These are phyloP conservation scores for Tilletia caries DNA, from an alignment of 1,284 basidiomycete genomes.

Conservation along the genomic window DNA sequence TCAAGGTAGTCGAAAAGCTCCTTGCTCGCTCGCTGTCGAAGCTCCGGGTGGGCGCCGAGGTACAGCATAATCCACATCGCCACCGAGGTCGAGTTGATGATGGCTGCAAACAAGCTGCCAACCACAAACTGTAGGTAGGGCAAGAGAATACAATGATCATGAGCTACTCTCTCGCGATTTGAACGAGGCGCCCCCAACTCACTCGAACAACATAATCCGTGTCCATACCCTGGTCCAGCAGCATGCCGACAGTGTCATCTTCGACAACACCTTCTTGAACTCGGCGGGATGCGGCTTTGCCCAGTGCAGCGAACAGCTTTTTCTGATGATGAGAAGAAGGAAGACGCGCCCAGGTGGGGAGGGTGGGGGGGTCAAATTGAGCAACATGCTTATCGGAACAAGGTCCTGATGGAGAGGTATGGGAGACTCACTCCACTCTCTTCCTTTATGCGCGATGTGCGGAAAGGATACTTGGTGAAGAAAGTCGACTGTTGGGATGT, in stretches of 20 bases:
- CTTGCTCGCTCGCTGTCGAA: constrained; percentile 18
- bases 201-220: constrained; percentile 22
- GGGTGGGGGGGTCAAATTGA: constrained; percentile 25
- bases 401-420: too few species aligned
- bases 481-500: background rate
- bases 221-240: constrained; percentile 28
- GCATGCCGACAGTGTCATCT: constrained; percentile 30
- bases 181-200: too few species aligned
- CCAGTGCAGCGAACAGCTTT: constrained; percentile 29
- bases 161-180: too few species aligned
- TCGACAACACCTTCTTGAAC: constrained; percentile 25
- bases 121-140: constrained; percentile 22
- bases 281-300: constrained; percentile 24
- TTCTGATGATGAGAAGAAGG: constrained; percentile 21
- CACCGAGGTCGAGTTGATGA: constrained; percentile 38
- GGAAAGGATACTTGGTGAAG: constrained; percentile 9
- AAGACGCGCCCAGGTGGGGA: too few species aligned
- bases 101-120: constrained; percentile 34
- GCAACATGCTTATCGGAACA: background rate
- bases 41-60: constrained; percentile 18
- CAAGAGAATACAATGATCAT: too few species aligned
- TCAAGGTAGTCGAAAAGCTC: constrained; percentile 27
- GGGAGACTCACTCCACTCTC: constrained; percentile 12
- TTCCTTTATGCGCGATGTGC: constrained; percentile 1
- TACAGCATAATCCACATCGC: constrained; percentile 26